Percentiles rank a stretch among this genome's conserved stretches.
These are phyloP conservation scores for Fraxinus albicans DNA, from an alignment of 305 asterid genomes.

Conservation along the genomic window DNA sequence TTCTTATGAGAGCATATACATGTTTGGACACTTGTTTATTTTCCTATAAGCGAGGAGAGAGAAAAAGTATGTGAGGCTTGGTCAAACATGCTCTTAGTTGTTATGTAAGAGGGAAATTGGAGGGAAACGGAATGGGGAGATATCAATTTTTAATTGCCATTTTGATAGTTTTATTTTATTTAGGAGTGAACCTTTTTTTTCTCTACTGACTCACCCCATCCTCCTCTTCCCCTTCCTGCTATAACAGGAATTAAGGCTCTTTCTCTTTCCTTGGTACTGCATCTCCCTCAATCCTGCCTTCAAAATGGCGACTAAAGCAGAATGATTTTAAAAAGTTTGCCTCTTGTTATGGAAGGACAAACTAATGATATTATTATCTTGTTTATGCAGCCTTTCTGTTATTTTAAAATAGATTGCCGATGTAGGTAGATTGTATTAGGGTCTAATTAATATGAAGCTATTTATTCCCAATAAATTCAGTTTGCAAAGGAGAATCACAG, in stretches of 20 bases:
- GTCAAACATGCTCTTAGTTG: not conserved
- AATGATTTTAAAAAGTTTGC: not conserved
- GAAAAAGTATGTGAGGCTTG: not conserved
- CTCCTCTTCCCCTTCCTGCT: not conserved
- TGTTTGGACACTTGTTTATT: not conserved
- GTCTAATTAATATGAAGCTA: not conserved
- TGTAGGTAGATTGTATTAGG: slow-evolving; percentile 6
- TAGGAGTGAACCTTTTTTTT: not conserved
- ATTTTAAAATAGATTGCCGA: slow-evolving; percentile 11
- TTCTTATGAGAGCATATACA: not conserved
- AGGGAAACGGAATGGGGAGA: not conserved
- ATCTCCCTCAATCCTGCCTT: not conserved
- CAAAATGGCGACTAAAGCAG: slow-evolving; percentile 12
- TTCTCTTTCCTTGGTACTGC: not conserved
- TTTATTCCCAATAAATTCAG: not conserved
- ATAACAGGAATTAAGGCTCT: not conserved
- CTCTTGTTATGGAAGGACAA: not conserved
- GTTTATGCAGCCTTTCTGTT: not conserved
- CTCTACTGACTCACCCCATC: not conserved
- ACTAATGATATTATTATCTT: not conserved
- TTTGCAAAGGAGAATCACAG: slow-evolving; percentile 9
- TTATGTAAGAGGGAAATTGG: not conserved
- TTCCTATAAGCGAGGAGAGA: not conserved
- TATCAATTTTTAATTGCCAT: not conserved
- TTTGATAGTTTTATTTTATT: not conserved